These are phyloP conservation scores for Penicillium ochrochloron DNA, from an alignment of 495 filamentous ascomycete genomes.

Conservation along the genomic window DNA sequence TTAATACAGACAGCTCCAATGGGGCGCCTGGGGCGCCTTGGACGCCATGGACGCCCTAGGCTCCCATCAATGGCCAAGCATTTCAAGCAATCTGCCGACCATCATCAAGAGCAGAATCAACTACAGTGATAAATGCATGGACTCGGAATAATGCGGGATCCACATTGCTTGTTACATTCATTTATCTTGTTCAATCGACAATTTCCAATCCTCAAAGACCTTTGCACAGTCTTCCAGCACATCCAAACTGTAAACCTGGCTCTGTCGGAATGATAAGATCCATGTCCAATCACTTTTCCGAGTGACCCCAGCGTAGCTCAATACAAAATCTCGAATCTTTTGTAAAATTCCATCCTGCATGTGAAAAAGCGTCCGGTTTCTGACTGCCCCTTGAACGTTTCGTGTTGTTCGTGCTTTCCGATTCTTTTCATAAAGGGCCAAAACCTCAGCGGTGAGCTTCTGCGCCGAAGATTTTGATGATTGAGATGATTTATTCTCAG, in stretches of 20 bases:
- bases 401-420: neutral
- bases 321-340: neutral
- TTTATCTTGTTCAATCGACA: neutral
- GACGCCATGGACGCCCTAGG: too few relatives aligned
- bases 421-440: neutral
- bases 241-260: neutral
- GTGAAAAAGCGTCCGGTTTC: neutral
- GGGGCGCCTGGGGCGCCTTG: too few relatives aligned
- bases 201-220: neutral
- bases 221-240: conserved; percentile 1
- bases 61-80: neutral
- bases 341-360: neutral
- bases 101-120: neutral
- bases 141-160: neutral
- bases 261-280: neutral
- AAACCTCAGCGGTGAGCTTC: neutral
- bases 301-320: neutral
- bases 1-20: too few relatives aligned
- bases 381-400: neutral
- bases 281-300: conserved; percentile 1
- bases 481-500: neutral
- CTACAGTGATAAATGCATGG: too few relatives aligned
- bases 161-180: neutral
- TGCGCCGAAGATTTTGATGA: neutral
- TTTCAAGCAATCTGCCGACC: neutral